These are phyloP conservation scores for Linnemannia hyalina DNA, from an alignment of 192 early-diverging fungal species.

Conservation along the genomic window DNA sequence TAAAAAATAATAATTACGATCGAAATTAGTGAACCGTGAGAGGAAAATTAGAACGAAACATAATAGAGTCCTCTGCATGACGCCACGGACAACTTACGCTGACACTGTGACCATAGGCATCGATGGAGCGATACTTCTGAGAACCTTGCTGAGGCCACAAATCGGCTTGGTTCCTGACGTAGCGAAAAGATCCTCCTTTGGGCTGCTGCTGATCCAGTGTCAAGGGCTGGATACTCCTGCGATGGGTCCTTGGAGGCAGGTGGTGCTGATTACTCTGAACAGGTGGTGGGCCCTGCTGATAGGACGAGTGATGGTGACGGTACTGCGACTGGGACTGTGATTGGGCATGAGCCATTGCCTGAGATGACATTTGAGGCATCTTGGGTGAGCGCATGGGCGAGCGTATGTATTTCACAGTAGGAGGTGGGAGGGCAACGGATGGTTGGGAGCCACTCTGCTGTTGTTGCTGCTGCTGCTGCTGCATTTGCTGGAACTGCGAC, in stretches of 20 bases:
- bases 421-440: constrained; percentile 29
- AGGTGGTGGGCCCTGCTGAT: constrained; percentile 16
- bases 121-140: constrained; percentile 55
- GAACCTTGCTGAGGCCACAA: constrained; percentile 55
- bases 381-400: constrained; percentile 49
- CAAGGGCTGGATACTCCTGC: constrained; percentile 55
- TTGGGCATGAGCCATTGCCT: constrained; percentile 50
- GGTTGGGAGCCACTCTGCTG: constrained; percentile 18
- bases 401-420: constrained; percentile 42
- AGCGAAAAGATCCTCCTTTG: constrained; percentile 52
- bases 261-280: constrained; percentile 19
- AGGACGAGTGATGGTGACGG: constrained; percentile 16
- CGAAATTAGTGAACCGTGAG: not conserved
- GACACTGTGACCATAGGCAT: constrained; percentile 45
- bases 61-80: no score
- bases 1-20: not conserved
- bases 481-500: constrained; percentile 9
- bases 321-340: constrained; percentile 9
- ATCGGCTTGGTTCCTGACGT: constrained; percentile 50
- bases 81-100: constrained; percentile 29
- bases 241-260: constrained; percentile 44
- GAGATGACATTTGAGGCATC: constrained; percentile 51
- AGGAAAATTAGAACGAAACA: not conserved
- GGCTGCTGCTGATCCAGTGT: constrained; percentile 52
- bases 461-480: constrained; percentile 16